Percentiles rank a stretch among this genome's conserved stretches.
Conservation (phyloP, 371 early-diverging fungal genomes). For the Smittium mucronatum region DNA sequence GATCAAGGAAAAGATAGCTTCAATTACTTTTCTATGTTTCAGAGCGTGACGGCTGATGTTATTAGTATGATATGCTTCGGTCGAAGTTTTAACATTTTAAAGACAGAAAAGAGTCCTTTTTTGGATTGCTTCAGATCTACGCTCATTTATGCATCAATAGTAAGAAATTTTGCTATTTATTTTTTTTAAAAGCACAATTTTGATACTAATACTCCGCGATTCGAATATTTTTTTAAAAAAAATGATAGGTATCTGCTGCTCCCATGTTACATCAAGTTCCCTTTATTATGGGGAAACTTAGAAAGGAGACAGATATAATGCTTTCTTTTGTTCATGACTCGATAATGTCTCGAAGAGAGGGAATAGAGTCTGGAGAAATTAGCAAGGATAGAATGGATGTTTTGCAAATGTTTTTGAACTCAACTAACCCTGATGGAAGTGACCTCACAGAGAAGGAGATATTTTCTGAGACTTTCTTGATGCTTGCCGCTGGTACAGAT, state of each 20-base stretch:
- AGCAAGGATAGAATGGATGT: constrained; percentile 14
- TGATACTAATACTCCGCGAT: too few relatives aligned
- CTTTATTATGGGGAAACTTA: too few relatives aligned
- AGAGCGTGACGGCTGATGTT: background rate
- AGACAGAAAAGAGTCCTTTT: background rate
- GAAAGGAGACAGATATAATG: too few relatives aligned
- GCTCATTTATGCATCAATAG: too few relatives aligned
- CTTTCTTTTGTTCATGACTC: too few relatives aligned
- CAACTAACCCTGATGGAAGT: constrained; percentile 13
- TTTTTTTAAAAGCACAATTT: too few relatives aligned
- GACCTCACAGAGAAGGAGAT: constrained; percentile 16
- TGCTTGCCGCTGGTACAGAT: constrained; percentile 26
- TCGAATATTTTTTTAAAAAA: too few relatives aligned
- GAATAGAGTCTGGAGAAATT: background rate
- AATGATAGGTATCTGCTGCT: too few relatives aligned
- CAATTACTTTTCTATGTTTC: background rate
- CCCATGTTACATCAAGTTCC: too few relatives aligned
- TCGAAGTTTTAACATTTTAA: background rate
- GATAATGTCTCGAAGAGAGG: background rate
- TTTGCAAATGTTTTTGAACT: constrained; percentile 21
- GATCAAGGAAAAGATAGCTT: background rate
- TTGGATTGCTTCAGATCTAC: background rate
- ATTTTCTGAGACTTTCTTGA: constrained; percentile 19
- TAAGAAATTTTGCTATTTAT: too few relatives aligned
- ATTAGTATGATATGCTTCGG: background rate